These are phyloP conservation scores for Phytophthora citricola DNA, from an alignment of 352 stramenopile species.

Conservation along the genomic window DNA sequence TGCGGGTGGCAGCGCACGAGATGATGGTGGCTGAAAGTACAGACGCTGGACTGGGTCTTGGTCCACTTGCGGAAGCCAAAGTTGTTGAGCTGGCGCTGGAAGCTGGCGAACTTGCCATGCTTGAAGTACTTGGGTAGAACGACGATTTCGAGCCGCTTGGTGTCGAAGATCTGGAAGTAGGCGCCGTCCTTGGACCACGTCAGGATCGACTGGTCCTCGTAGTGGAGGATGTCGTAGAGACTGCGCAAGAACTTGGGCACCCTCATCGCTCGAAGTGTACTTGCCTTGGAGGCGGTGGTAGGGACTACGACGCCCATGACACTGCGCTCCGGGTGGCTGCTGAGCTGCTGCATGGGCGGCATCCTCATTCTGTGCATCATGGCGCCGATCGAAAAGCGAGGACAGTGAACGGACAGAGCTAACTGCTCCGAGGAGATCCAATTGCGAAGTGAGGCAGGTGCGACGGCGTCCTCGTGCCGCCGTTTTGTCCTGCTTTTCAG, in stretches of 20 bases:
- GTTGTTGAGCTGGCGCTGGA: constrained; percentile 94
- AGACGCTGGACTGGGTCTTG: constrained; percentile 82
- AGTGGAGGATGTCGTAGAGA: constrained; percentile 82
- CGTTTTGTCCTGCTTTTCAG: constrained; percentile 23
- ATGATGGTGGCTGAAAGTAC: constrained; percentile 79
- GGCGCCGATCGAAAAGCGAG: neutral
- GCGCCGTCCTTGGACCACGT: constrained; percentile 71
- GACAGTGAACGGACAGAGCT: neutral
- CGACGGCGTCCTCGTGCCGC: constrained; percentile 1
- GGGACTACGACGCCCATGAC: neutral
- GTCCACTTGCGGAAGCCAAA: constrained; percentile 93
- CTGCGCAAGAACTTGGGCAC: constrained; percentile 83
- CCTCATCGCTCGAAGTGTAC: constrained; percentile 38
- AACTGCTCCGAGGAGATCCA: constrained; percentile 29
- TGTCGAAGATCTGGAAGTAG: constrained; percentile 78
- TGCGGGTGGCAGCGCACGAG: constrained; percentile 69
- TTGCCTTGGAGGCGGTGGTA: constrained; percentile 22
- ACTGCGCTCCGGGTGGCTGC: constrained; percentile 13
- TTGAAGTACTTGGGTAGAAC: constrained; percentile 95
- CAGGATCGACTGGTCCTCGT: constrained; percentile 74
- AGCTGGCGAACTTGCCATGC: constrained; percentile 93
- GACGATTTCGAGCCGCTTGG: constrained; percentile 61
- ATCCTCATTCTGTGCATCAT: constrained; percentile 44
- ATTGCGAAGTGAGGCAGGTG: constrained; percentile 36
- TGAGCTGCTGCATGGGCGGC: constrained; percentile 28